Evolutionary conservation across 768 basidiomycete species (phyloP).

Genomic region (Russula brevipes): DNA sequence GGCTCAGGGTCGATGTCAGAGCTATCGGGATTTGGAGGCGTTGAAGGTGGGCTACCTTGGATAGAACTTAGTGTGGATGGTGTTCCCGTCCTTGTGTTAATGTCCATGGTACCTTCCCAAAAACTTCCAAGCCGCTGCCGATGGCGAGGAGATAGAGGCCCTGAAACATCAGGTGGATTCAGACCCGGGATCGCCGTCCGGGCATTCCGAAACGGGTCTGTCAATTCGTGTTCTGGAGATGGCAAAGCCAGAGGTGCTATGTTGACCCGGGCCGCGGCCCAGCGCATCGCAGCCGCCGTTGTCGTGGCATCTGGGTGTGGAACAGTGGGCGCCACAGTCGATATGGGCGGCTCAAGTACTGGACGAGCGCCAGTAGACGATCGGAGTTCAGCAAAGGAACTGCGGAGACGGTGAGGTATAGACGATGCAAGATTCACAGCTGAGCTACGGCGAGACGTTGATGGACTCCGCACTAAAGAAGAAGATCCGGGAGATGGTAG

Average conservation of each 20-base stretch:
- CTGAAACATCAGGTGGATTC: constrained; percentile 40
- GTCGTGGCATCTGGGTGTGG: constrained; percentile 52
- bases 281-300: constrained; percentile 76
- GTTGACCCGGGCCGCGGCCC: constrained; percentile 77
- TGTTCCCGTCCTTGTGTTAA: constrained; percentile 36
- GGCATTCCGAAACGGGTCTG: constrained; percentile 81
- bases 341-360: constrained; percentile 10
- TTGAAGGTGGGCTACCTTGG: constrained; percentile 30
- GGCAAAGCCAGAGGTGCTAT: constrained; percentile 85
- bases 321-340: constrained; percentile 21
- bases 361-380: constrained; percentile 31
- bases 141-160: constrained; percentile 46
- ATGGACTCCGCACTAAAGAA: constrained; percentile 1
- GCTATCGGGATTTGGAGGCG: constrained; percentile 9
- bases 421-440: constrained; percentile 27
- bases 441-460: constrained; percentile 13
- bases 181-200: constrained; percentile 62
- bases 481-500: constrained; percentile 7
- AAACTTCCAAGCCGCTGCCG: constrained; percentile 61
- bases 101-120: constrained; percentile 72
- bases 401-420: constrained; percentile 39
- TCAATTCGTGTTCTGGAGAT: constrained; percentile 86
- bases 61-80: constrained; percentile 28
- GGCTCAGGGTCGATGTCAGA: neutral
- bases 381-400: constrained; percentile 44